Base-by-base conservation (phyloP, 2,329 filamentous ascomycete genomes). In the Sclerotinia borealis region DNA sequence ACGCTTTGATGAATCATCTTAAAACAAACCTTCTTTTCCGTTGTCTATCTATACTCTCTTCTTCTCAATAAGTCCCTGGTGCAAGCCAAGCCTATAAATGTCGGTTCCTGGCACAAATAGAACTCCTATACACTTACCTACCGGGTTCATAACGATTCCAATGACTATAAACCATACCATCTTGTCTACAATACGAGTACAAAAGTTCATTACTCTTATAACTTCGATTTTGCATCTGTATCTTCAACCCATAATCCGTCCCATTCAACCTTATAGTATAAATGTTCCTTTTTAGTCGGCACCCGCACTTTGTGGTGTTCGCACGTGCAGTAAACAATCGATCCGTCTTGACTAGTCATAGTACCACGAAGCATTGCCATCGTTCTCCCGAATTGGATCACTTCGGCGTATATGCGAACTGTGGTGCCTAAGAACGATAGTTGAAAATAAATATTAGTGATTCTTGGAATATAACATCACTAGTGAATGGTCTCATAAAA, bases 301-400 rank as follows among this genome's bases (percentile, higher is more conserved):
- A 78, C 72, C 58, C 77, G 76, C 13, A 82, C 79, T 66, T 83
- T 83, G 70, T 83, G 81, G 65, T 83, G 80, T 69, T 83, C 81
- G 41, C 75, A 79, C 1, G 80, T 81, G 59, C 77, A 80, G 67
- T 80, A 83, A 7, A 78, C 75, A 0, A 72, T 76, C 66, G 77
- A 79, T 0, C 79, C 79, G 68, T 83, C 80, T 19, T 77, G 69
- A 59, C 77, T 80, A 6, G 75, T 79, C 78, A 84, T 83, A 47
- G 75, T 75, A 4, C 79, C 80, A 10, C 77, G 74, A 47, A 83
- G 79, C 74, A 82, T 76, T 8, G 81, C 79, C 80, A 82, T 83
- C 22, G 79, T 80, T 66, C 76, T 76, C 13, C 81, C 81, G 19
- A 77, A 75, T 52, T 79, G 77, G 37, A 77, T 74, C 13, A 81